Evolutionary conservation across 1,284 basidiomycete genomes (phyloP).

Genomic region (Apiotrichum akiyoshidainum): DNA sequence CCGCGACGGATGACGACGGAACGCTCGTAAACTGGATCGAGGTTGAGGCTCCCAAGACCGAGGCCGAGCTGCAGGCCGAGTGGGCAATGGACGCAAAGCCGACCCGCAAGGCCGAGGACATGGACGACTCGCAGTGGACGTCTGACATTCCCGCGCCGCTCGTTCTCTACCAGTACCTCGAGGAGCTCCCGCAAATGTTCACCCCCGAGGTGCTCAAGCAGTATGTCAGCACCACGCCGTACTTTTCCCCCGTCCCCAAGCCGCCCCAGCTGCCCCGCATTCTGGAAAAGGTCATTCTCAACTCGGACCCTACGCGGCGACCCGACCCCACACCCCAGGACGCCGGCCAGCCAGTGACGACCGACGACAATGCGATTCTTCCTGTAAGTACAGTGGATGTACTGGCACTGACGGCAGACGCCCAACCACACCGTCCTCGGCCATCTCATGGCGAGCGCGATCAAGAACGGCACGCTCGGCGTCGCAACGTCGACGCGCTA

Average conservation of each 20-base stretch:
- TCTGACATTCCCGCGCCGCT: conserved; percentile 69
- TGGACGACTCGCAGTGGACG: conserved; percentile 62
- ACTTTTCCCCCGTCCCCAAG: conserved; percentile 59
- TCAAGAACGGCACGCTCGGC: conserved; percentile 87
- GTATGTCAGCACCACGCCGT: conserved; percentile 45
- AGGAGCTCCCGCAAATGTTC: conserved; percentile 61
- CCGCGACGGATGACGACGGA: conserved; percentile 91
- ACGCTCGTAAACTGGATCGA: conserved; percentile 92
- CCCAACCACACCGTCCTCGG: conserved; percentile 93
- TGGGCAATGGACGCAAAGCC: conserved; percentile 46
- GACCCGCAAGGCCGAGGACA: conserved; percentile 35
- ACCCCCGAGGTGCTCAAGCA: conserved; percentile 19
- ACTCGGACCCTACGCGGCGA: conserved; percentile 55
- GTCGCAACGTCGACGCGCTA: conserved; percentile 93
- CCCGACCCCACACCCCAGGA: conserved; percentile 22
- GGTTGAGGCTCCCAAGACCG: conserved; percentile 46
- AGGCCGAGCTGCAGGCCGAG: conserved; percentile 47
- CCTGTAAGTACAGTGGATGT: conserved; percentile 50
- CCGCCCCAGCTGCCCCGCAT: conserved; percentile 85
- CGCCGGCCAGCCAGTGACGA: conserved; percentile 32
- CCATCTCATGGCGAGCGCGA: conserved; percentile 73
- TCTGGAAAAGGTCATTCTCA: conserved; percentile 76
- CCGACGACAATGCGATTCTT: conserved; percentile 87
- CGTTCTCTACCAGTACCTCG: conserved; percentile 65
- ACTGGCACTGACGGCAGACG: conserved; percentile 51